Base-by-base conservation (phyloP, 1,284 basidiomycete species). In the Cerrena zonata region DNA sequence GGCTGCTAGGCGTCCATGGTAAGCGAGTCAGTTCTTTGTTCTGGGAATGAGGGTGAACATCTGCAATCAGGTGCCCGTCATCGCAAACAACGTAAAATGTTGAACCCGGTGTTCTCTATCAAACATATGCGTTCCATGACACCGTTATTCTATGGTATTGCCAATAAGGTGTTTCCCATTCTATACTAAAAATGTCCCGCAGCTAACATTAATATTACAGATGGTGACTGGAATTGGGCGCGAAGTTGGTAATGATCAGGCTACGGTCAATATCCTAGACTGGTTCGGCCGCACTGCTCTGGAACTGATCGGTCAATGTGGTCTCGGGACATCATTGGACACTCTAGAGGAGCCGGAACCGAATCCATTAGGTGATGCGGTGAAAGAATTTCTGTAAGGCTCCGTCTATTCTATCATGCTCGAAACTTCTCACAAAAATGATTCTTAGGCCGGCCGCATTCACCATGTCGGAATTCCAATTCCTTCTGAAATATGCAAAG, bases 221-320 rank as follows among this genome's bases (percentile, higher is more conserved):
- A 55, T 61, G 36, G 57, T 59, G 26, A 52, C 57, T 4, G 62
- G 57, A 0, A 45, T 68, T 13, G 47, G 46, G 2, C 45, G 50
- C 0, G 54, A 61, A 7, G 40, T 65, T 24, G 47, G 48, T 4
- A 48, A 56, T 11, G 53, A 52, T 2, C 44, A 57, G 2, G 44
- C 57, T 4, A 61, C 64, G 39, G 48, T 72, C 27, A 66, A 74
- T 46, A 53, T 73, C 18, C 57, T 71, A 24, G 58, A 62, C 25
- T 66, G 62, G 53, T 60, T 71, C 46, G 63, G 65, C n/a, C 65
- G 69, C 11, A 61, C 67, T 0, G 65, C 71, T 1, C 62, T 74
- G 26, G 72, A 74, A 55, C 60, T 72, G 23, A 65, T 73, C 51
- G 66, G 68, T 4, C 68, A 69, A 45, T 69, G 64, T 10, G 70